A percentile compares a stretch with the other conserved stretches of the same genome.
Evolutionary conservation across 2,329 filamentous ascomycete species (phyloP).

Genomic region (Monascus ruber): DNA sequence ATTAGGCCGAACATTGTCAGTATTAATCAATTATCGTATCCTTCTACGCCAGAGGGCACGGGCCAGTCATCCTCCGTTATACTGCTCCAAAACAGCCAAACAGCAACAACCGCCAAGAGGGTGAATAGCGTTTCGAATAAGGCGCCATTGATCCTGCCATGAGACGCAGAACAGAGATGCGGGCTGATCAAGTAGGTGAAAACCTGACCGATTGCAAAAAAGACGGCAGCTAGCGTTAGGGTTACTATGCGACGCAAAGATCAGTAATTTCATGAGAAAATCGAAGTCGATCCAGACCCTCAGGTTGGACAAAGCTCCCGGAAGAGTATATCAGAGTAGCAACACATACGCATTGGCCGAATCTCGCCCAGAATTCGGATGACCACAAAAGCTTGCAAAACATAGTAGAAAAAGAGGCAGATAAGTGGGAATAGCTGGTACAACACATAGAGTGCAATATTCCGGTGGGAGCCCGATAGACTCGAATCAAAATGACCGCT

Average conservation of each 20-base stretch:
- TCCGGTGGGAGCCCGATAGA: constrained; percentile 46
- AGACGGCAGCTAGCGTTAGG: constrained; percentile 57
- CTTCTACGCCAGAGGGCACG: constrained; percentile 30
- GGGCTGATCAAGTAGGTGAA: constrained; percentile 93
- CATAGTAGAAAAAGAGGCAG: constrained; percentile 78
- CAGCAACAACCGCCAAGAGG: constrained; percentile 63
- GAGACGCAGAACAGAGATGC: constrained; percentile 74
- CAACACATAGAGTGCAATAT: constrained; percentile 82
- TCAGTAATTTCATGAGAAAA: not conserved
- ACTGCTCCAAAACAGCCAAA: constrained; percentile 97
- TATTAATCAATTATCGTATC: constrained; percentile 17
- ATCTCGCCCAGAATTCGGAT: constrained; percentile 75
- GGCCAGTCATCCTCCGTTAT: constrained; percentile 99
- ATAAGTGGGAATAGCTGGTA: constrained; percentile 84
- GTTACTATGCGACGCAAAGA: constrained; percentile 49
- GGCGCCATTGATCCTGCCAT: constrained; percentile 81
- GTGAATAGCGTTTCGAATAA: constrained; percentile 93
- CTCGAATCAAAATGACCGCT: constrained; percentile 65
- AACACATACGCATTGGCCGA: constrained; percentile 65
- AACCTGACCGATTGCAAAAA: constrained; percentile 86
- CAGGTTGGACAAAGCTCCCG: not conserved
- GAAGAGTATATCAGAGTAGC: not conserved
- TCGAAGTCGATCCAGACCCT: not conserved
- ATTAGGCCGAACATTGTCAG: not conserved
- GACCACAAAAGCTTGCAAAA: constrained; percentile 74